phyloP scores from a whole-genome alignment of 495 filamentous ascomycete genomes.

The Tuber microsphaerosporum region DNA sequence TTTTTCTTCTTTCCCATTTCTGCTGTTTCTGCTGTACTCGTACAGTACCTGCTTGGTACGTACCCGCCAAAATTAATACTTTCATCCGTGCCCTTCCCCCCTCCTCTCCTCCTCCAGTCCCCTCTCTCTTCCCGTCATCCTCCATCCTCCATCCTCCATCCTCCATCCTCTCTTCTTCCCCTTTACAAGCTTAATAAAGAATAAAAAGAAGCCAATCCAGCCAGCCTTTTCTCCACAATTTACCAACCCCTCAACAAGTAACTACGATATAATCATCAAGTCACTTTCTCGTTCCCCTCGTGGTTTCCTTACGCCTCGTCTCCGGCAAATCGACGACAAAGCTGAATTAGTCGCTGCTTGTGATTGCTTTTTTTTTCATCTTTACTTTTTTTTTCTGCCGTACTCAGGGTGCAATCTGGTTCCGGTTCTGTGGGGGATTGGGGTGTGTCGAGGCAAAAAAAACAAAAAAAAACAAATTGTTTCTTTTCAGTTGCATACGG shows the following conservation, averaged over 20 bases:
- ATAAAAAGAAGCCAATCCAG: neutral
- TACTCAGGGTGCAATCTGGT: neutral
- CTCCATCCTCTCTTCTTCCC: neutral
- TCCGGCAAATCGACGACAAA: slow-evolving; percentile 5
- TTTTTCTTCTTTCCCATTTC: neutral
- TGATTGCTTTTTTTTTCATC: neutral
- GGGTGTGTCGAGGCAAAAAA: neutral
- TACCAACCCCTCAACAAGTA: neutral
- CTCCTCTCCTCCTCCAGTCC: neutral
- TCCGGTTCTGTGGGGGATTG: neutral
- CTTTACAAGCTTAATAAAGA: neutral
- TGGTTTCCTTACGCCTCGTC: neutral
- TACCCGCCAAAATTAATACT: neutral
- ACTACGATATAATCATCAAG: neutral
- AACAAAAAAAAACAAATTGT: neutral
- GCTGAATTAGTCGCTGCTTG: neutral
- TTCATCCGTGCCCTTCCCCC: neutral
- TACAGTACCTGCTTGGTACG: neutral
- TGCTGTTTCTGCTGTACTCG: too few relatives aligned
- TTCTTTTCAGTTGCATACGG: neutral
- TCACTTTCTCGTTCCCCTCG: neutral
- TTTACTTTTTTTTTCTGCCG: neutral
- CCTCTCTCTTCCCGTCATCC: too few relatives aligned
- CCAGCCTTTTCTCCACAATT: neutral
- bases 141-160: too few relatives aligned